These are phyloP conservation scores for Microdochium bolleyi DNA, from an alignment of 2,329 filamentous ascomycete genomes.

Conservation along the genomic window DNA sequence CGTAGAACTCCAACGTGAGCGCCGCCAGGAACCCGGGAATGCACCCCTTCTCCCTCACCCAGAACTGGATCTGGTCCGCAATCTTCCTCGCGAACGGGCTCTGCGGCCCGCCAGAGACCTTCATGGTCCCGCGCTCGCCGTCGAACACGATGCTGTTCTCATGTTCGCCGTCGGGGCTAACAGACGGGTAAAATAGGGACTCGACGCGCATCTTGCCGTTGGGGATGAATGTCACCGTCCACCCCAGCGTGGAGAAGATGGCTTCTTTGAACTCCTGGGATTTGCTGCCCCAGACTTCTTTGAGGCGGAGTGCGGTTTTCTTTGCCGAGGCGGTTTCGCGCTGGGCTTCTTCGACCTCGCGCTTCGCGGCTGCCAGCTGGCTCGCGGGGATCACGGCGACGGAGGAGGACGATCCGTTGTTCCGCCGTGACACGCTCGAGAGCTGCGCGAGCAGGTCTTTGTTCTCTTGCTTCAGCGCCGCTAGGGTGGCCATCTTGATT, in stretches of 20 bases:
- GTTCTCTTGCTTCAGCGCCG: slow-evolving; percentile 76
- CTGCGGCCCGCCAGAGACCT: slow-evolving; percentile 83
- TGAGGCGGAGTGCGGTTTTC: slow-evolving; percentile 78
- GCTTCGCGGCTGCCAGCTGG: slow-evolving; percentile 65
- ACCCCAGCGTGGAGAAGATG: slow-evolving; percentile 84
- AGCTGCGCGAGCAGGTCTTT: slow-evolving; percentile 71
- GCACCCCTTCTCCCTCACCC: slow-evolving; percentile 89
- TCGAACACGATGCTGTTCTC: slow-evolving; percentile 77
- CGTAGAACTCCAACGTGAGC: slow-evolving; percentile 87
- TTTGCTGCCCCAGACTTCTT: slow-evolving; percentile 88
- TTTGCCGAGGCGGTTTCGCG: slow-evolving; percentile 64
- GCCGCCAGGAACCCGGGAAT: slow-evolving; percentile 91
- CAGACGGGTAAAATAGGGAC: slow-evolving; percentile 69
- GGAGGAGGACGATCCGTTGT: slow-evolving; percentile 10
- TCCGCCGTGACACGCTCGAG: slow-evolving; percentile 32
- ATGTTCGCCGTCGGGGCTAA: slow-evolving; percentile 50
- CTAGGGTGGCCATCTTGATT: slow-evolving; percentile 74
- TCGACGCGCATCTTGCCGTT: slow-evolving; percentile 94
- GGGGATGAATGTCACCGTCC: slow-evolving; percentile 93
- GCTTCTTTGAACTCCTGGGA: slow-evolving; percentile 92
- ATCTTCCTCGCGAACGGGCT: slow-evolving; percentile 84
- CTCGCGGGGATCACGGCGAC: slow-evolving; percentile 66
- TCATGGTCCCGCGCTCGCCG: slow-evolving; percentile 94
- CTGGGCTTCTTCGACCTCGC: slow-evolving; percentile 66
- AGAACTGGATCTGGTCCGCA: slow-evolving; percentile 81